These are phyloP conservation scores for Thermomyces lanuginosus DNA, from an alignment of 2,329 filamentous ascomycete genomes.

Conservation along the genomic window DNA sequence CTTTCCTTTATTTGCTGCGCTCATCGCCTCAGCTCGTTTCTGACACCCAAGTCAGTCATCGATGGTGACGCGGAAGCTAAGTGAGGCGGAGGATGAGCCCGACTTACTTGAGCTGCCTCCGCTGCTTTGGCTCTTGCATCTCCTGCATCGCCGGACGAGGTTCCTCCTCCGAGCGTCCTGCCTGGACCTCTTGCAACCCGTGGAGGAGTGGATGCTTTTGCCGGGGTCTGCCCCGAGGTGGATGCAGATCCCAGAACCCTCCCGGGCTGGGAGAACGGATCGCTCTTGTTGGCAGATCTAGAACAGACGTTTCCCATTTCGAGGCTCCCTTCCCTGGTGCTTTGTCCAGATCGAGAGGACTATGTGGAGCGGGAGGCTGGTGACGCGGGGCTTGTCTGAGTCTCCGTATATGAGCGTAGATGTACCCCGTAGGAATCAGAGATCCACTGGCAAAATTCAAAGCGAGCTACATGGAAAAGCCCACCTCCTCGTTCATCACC, in stretches of 20 bases:
- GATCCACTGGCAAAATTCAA: too few relatives aligned
- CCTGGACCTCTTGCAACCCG: slow-evolving; percentile 34
- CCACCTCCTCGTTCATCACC: neutral
- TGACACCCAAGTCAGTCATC: slow-evolving; percentile 17
- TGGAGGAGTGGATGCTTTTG: slow-evolving; percentile 31
- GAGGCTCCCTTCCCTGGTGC: too few relatives aligned
- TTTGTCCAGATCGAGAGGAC: too few relatives aligned
- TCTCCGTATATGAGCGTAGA: too few relatives aligned
- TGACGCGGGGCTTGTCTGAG: too few relatives aligned
- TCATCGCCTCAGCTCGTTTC: slow-evolving; percentile 48
- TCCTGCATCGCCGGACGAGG: slow-evolving; percentile 17
- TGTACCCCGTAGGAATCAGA: neutral
- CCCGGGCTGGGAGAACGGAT: slow-evolving; percentile 56
- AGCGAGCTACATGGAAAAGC: neutral
- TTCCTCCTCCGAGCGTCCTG: slow-evolving; percentile 47
- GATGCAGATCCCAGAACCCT: slow-evolving; percentile 49
- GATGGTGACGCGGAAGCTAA: slow-evolving; percentile 2
- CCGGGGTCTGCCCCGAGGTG: slow-evolving; percentile 30
- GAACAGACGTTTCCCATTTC: slow-evolving; percentile 82
- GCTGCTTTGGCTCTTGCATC: slow-evolving; percentile 61
- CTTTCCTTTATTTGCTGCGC: slow-evolving; percentile 41
- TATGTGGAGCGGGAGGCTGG: slow-evolving; percentile 3
- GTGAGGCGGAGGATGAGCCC: neutral
- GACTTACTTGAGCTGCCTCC: slow-evolving; percentile 64
- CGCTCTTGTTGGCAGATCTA: slow-evolving; percentile 43